These are phyloP conservation scores for Pestalotiopsis sp. DNA, from an alignment of 2,329 filamentous ascomycete species.

Conservation along the genomic window DNA sequence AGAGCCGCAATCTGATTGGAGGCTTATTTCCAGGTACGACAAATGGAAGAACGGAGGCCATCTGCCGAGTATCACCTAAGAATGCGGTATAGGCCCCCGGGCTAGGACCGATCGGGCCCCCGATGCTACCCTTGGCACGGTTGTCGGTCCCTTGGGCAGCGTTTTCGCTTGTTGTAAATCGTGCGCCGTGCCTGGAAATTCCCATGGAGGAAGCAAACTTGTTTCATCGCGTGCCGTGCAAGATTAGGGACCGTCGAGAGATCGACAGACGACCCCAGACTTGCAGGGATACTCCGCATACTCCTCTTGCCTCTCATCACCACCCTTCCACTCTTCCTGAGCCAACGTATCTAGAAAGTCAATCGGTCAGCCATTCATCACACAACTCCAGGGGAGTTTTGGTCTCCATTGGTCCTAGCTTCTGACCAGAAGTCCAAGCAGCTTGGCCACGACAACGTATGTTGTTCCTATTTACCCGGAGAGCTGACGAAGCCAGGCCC, in stretches of 20 bases:
- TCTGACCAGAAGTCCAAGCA: background rate
- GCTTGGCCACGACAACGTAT: background rate
- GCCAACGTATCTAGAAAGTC: conserved; percentile 2
- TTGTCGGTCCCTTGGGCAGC: background rate
- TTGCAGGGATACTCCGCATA: conserved; percentile 28
- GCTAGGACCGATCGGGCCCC: background rate
- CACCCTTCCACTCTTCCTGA: background rate
- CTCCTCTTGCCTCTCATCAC: background rate
- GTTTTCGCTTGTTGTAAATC: background rate
- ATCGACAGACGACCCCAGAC: conserved; percentile 12
- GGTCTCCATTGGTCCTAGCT: background rate
- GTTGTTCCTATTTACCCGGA: background rate
- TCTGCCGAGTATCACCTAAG: conserved; percentile 23
- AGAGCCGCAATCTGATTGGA: conserved; percentile 20
- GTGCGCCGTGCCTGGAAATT: conserved; percentile 5
- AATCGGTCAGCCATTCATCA: background rate
- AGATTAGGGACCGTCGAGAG: background rate
- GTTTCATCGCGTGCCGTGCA: conserved; percentile 1
- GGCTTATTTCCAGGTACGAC: conserved; percentile 23
- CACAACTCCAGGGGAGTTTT: background rate
- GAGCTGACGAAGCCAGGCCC: background rate
- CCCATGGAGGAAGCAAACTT: background rate
- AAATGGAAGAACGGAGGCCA: conserved; percentile 22
- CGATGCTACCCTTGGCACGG: background rate
- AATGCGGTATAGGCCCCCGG: conserved; percentile 10